phyloP scores from a whole-genome alignment of 805 yeast genomes.

The Metschnikowia cerradonensis region DNA sequence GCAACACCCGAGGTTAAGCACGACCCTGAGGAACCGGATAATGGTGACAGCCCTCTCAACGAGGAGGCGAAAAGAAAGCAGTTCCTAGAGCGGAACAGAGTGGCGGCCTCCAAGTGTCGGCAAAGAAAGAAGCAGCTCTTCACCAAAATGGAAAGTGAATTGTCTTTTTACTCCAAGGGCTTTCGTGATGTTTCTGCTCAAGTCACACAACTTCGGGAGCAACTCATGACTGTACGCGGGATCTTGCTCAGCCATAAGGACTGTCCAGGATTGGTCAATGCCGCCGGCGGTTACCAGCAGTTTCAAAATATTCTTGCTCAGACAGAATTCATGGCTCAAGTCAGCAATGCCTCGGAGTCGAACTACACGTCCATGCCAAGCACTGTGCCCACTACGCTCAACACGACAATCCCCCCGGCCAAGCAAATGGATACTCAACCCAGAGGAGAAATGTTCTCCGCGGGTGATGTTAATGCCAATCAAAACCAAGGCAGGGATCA shows the following conservation, averaged over 20 bases:
- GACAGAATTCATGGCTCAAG: constrained; percentile 26
- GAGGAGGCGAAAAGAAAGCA: constrained; percentile 56
- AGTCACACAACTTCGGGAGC: constrained; percentile 55
- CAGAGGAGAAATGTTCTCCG: background rate
- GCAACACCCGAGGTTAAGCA: constrained; percentile 8
- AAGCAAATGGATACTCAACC: constrained; percentile 1
- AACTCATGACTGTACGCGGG: constrained; percentile 47
- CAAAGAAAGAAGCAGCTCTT: constrained; percentile 89
- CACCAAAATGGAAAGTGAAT: constrained; percentile 75
- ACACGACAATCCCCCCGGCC: constrained; percentile 7
- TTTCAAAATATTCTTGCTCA: constrained; percentile 41
- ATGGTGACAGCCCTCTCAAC: constrained; percentile 8
- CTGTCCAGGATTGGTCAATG: constrained; percentile 37
- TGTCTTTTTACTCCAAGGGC: constrained; percentile 64
- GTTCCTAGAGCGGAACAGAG: constrained; percentile 83
- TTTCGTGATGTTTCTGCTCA: constrained; percentile 63
- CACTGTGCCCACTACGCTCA: constrained; percentile 38
- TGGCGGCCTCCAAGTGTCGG: constrained; percentile 94
- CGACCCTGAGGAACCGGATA: constrained; percentile 8
- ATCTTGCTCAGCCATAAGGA: constrained; percentile 49
- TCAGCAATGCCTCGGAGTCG: constrained; percentile 21
- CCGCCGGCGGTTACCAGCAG: constrained; percentile 45
- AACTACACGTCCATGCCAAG: constrained; percentile 32
- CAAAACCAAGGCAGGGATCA: background rate
- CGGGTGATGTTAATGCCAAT: background rate